Evolutionary conservation across 306 rosid genomes (phyloP).

Genomic region (Nissolia schottii): DNA sequence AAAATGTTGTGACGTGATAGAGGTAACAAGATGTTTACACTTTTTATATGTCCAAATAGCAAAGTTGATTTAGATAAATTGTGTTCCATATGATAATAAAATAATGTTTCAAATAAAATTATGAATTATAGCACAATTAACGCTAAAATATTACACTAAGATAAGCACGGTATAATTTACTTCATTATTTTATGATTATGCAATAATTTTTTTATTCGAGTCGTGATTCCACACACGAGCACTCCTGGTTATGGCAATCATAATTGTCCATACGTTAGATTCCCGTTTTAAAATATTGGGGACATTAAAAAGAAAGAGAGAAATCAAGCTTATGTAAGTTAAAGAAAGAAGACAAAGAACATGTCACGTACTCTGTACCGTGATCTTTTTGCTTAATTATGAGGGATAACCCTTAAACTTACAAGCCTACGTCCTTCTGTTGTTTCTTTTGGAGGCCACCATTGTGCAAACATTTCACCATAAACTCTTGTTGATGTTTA

Average conservation of each 20-base stretch:
- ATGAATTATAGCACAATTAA: no score
- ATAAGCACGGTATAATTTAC: no score
- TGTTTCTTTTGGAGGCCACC: neutral
- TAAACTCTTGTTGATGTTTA: neutral
- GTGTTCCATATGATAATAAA: no score
- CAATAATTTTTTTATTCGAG: no score
- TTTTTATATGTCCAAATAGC: no score
- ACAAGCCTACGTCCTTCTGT: neutral
- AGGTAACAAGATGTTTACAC: no score
- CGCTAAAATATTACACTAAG: no score
- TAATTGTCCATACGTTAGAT: neutral
- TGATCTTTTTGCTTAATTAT: neutral
- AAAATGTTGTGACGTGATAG: no score
- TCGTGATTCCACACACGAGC: neutral
- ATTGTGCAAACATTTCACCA: neutral
- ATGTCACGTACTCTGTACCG: neutral
- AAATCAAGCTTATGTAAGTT: neutral
- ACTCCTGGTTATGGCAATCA: neutral
- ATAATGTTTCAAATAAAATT: no score
- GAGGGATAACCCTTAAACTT: neutral
- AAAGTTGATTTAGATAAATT: no score
- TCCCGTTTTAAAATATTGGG: neutral
- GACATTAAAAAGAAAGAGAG: neutral
- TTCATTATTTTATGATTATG: no score
- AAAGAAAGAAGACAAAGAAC: neutral